phyloP scores from a whole-genome alignment of 164 flowering plant genomes.

The Pachysandra terminalis region DNA sequence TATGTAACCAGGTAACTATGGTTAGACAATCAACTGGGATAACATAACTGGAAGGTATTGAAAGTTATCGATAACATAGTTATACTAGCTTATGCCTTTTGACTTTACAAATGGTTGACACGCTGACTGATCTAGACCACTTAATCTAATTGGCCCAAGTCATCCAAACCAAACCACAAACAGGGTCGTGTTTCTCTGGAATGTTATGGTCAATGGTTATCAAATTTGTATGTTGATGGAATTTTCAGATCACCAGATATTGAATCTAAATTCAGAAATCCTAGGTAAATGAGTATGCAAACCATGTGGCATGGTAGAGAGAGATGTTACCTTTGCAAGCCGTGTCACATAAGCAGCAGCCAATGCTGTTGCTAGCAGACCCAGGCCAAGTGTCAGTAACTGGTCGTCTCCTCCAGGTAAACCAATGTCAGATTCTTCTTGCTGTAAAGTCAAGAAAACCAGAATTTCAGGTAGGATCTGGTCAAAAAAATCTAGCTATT shows the following conservation, averaged over 20 bases:
- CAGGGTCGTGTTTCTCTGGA: background rate
- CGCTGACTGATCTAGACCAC: background rate
- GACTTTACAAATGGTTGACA: no score
- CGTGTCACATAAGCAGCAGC: conserved; percentile 85
- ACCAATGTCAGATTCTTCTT: conserved; percentile 79
- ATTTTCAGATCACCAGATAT: no score
- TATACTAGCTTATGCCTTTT: no score
- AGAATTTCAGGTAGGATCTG: background rate
- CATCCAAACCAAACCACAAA: background rate
- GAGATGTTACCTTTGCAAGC: conserved; percentile 72
- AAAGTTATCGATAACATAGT: no score
- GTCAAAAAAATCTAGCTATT: background rate
- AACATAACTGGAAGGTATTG: no score
- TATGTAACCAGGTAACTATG: no score
- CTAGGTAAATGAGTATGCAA: no score
- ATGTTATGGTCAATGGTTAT: background rate
- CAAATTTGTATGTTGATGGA: background rate
- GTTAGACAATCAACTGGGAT: no score
- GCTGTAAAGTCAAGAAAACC: conserved; percentile 39
- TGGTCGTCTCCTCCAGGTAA: conserved; percentile 71
- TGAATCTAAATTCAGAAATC: no score
- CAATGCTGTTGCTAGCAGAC: conserved; percentile 72
- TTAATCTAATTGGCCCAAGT: background rate
- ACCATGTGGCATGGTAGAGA: background rate
- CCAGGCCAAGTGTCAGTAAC: conserved; percentile 72